A percentile compares a stretch with the other conserved stretches of the same genome.
Conservation (phyloP, 441 rosid genomes). For the Melastoma candidum region DNA sequence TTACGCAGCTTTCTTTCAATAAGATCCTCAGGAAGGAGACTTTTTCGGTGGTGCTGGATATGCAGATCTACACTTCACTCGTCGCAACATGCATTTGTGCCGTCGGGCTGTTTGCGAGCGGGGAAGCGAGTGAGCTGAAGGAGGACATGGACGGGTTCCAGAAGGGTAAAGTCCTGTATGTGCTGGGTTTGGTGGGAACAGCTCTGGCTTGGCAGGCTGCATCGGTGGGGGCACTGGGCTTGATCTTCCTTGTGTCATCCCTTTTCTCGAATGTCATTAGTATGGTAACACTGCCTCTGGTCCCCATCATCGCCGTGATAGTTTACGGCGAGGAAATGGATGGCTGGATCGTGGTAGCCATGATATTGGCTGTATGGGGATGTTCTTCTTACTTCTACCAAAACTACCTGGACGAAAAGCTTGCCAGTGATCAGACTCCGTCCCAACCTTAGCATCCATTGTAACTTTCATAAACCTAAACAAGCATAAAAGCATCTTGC, state of each 20-base stretch:
- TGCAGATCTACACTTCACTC: background rate
- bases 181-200: background rate
- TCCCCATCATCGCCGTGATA: background rate
- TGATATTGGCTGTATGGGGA: background rate
- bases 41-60: background rate
- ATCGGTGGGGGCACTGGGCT: background rate
- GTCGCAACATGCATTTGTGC: background rate
- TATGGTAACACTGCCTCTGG: background rate
- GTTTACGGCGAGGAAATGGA: slow-evolving; percentile 1
- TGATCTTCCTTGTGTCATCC: background rate
- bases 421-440: too few species aligned
- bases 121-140: slow-evolving; percentile 1
- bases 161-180: background rate
- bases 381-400: background rate
- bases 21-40: background rate
- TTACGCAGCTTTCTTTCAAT: background rate
- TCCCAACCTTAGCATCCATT: too few species aligned
- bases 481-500: too few species aligned
- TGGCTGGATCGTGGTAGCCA: background rate
- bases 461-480: too few species aligned
- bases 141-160: slow-evolving; percentile 1
- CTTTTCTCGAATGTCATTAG: background rate
- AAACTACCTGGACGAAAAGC: background rate
- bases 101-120: background rate
- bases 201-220: slow-evolving; percentile 2